Evolutionary conservation across 1,139 yeast genomes (phyloP), one percentile per base, ranked within the genome.

Genomic region (Lodderomyces pseudojiufengensis): DNA sequence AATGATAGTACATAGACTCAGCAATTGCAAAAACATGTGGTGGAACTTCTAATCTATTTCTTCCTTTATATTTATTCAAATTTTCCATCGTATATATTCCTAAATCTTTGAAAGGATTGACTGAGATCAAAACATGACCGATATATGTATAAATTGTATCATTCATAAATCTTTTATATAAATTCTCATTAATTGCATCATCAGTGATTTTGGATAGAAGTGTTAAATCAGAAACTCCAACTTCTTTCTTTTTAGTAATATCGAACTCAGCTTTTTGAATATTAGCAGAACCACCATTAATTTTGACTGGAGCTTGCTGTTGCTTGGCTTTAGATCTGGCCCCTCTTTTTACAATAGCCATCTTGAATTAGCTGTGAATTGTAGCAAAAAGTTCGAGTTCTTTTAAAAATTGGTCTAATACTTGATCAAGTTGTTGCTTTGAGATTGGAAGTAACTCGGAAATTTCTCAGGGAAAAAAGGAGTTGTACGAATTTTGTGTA

Each of bases 21-120:
- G 99, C 98, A 52, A 92, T 90, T 35, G 97, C 96, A 62, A 84
- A 94, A 29, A 94, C 98, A 64, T 94, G 99, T 6, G 99, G 99
- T n/a, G 97, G 95, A 24, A 85, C 95, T 61, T 94, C 99, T 44
- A 94, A 70, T 53, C 98, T 72, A 59, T 92, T 94, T 58, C 90
- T 87, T 40, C 96, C 97, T 59, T 81, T 80, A 57, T 94, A 94
- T 32, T 83, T 70, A 42, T 78, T 75, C 51, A 92, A 66, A 9
- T 81, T 79, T 20, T 78, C 81, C 35, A 78, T 82, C 5, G 97
- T 87, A 61, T 94, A 94, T 37, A 94, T 92, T 3, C 98, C 99
- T 53, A 94, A 70, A 57, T 94, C 98, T 47, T 90, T 79, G 65
- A 94, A 94, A 2, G 99, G 99, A 52, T 94, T 94, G 37, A 94